phyloP scores from a whole-genome alignment of 2,329 filamentous ascomycete genomes.

The Alternaria rosae region DNA sequence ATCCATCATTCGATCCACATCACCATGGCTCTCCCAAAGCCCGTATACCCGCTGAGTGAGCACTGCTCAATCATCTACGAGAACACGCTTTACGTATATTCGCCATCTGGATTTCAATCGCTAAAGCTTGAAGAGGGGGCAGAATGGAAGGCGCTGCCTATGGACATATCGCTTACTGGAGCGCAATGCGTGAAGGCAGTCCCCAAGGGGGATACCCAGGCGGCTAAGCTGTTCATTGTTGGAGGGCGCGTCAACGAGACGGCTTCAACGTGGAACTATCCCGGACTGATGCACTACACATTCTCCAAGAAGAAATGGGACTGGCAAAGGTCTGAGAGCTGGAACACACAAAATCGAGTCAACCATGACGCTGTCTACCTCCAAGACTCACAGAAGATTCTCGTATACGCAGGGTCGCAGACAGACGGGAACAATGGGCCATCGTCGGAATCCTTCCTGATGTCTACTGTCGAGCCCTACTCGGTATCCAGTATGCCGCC shows the following conservation, averaged over 20 bases:
- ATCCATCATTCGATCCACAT: slow-evolving; percentile 15
- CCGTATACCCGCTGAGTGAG: slow-evolving; percentile 72
- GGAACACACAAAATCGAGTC: slow-evolving; percentile 70
- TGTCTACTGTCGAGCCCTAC: slow-evolving; percentile 72
- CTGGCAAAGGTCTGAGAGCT: slow-evolving; percentile 58
- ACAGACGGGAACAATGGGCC: slow-evolving; percentile 61
- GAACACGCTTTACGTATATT: slow-evolving; percentile 85
- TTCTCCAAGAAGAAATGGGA: slow-evolving; percentile 67
- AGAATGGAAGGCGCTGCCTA: slow-evolving; percentile 71
- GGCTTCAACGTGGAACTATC: slow-evolving; percentile 61
- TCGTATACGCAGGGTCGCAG: slow-evolving; percentile 81
- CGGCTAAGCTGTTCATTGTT: slow-evolving; percentile 78
- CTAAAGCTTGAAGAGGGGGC: slow-evolving; percentile 72
- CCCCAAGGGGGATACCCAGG: slow-evolving; percentile 62
- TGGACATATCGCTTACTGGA: slow-evolving; percentile 75
- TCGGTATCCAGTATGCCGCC: slow-evolving; percentile 61
- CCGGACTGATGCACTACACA: slow-evolving; percentile 75
- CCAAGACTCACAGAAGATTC: slow-evolving; percentile 71
- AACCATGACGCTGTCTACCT: slow-evolving; percentile 82
- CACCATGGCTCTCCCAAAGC: slow-evolving; percentile 75
- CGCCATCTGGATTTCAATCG: slow-evolving; percentile 76
- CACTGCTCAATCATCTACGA: slow-evolving; percentile 84
- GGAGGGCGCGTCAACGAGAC: slow-evolving; percentile 66
- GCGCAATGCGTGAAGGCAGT: slow-evolving; percentile 78
- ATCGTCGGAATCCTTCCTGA: slow-evolving; percentile 78